Conservation (phyloP, 768 basidiomycete genomes). For the Suillus decipiens region DNA sequence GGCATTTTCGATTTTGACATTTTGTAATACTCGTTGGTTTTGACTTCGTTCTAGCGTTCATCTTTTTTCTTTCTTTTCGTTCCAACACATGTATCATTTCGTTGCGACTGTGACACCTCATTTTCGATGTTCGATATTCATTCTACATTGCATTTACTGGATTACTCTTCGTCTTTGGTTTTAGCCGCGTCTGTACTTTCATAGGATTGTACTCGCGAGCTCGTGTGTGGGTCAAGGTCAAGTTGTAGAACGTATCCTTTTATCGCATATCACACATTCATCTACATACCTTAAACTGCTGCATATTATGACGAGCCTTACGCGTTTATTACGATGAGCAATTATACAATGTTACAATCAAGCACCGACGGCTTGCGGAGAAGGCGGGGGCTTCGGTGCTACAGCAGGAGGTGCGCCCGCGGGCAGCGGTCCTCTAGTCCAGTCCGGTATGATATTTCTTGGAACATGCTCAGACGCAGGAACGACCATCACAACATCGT, state of each 20-base stretch:
- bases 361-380: conserved; percentile 37
- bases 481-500: conserved; percentile 21
- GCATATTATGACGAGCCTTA: background rate
- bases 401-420: conserved; percentile 64
- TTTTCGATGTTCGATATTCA: background rate
- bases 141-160: conserved; percentile 10
- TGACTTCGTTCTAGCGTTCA: conserved; percentile 1
- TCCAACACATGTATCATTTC: background rate
- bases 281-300: background rate
- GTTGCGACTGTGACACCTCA: background rate
- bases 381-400: conserved; percentile 15
- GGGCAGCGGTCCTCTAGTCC: conserved; percentile 70
- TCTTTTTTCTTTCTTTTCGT: background rate
- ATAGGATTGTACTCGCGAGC: conserved; percentile 3
- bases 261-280: conserved; percentile 6
- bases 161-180: background rate
- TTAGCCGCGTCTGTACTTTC: conserved; percentile 8
- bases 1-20: conserved; percentile 8
- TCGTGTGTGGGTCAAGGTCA: conserved; percentile 4
- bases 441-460: conserved; percentile 69
- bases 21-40: conserved; percentile 12
- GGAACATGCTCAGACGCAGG: conserved; percentile 29
- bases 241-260: conserved; percentile 12
- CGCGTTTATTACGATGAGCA: conserved; percentile 9
- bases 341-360: conserved; percentile 24